Conservation (phyloP, 2,329 filamentous ascomycete species). For the Scleromitrula shiraiana region DNA sequence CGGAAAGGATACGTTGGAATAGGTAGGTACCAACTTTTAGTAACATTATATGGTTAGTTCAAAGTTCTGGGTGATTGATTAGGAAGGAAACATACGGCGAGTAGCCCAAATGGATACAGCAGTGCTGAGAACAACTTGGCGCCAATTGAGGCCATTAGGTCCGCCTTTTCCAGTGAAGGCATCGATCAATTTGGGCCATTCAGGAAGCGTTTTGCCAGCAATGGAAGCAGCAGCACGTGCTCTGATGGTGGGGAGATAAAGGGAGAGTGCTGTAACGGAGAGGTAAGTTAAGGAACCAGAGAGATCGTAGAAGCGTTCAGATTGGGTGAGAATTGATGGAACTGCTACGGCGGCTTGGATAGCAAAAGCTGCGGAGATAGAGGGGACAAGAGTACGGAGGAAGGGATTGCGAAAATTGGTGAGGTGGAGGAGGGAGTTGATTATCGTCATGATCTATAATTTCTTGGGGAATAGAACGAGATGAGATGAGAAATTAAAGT, state of each 20-base stretch:
- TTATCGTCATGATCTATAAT: slow-evolving; percentile 24
- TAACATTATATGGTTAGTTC: neutral
- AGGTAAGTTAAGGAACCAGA: slow-evolving; percentile 57
- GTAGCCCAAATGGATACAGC: slow-evolving; percentile 55
- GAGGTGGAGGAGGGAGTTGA: slow-evolving; percentile 45
- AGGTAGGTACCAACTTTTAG: slow-evolving; percentile 53
- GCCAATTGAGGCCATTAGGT: slow-evolving; percentile 47
- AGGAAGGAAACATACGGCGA: slow-evolving; percentile 38
- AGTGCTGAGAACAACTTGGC: slow-evolving; percentile 46
- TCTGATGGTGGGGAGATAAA: slow-evolving; percentile 53
- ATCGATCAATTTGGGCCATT: slow-evolving; percentile 39
- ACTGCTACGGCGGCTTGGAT: slow-evolving; percentile 55
- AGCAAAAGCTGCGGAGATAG: slow-evolving; percentile 52
- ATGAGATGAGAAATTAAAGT: neutral
- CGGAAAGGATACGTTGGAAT: slow-evolving; percentile 50
- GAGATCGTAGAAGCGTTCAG: slow-evolving; percentile 61
- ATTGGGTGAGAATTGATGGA: slow-evolving; percentile 51
- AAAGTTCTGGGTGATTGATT: neutral
- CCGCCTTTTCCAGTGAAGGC: slow-evolving; percentile 37
- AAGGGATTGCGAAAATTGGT: slow-evolving; percentile 56
- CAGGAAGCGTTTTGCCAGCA: slow-evolving; percentile 33
- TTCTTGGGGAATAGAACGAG: neutral
- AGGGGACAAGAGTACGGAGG: slow-evolving; percentile 53
- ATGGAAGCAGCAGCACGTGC: slow-evolving; percentile 41
- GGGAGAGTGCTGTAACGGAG: slow-evolving; percentile 4